Percentiles rank a stretch among this genome's conserved stretches.
phyloP scores from a whole-genome alignment of 2,329 filamentous ascomycete genomes.

The Colletotrichum trifolii region DNA sequence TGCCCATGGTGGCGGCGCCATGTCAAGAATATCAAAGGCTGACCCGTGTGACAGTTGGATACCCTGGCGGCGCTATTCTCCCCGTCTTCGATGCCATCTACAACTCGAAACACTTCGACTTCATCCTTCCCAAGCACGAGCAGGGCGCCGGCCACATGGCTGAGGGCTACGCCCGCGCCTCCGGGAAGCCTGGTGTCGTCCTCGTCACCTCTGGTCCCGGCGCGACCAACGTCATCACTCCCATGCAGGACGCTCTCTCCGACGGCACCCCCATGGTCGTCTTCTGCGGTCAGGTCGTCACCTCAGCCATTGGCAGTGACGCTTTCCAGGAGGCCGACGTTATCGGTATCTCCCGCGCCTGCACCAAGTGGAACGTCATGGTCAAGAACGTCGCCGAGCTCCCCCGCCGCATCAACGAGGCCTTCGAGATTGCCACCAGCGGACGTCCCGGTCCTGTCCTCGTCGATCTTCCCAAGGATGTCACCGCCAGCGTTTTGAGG shows the following conservation, averaged over 20 bases:
- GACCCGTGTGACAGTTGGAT: slow-evolving; percentile 69
- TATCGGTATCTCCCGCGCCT: slow-evolving; percentile 90
- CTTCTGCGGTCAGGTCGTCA: slow-evolving; percentile 93
- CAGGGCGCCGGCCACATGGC: slow-evolving; percentile 99
- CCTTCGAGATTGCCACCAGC: slow-evolving; percentile 96
- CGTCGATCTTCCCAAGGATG: slow-evolving; percentile 95
- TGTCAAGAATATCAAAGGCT: slow-evolving; percentile 10
- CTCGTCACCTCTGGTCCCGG: slow-evolving; percentile 96
- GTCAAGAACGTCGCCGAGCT: slow-evolving; percentile 95
- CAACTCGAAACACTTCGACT: slow-evolving; percentile 97
- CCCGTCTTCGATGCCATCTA: slow-evolving; percentile 99
- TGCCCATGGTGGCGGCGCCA: neutral
- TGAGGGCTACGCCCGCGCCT: slow-evolving; percentile 93
- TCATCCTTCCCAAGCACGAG: slow-evolving; percentile 94
- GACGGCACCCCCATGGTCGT: slow-evolving; percentile 97
- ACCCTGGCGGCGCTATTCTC: slow-evolving; percentile 95
- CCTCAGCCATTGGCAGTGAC: slow-evolving; percentile 90
- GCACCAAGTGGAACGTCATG: slow-evolving; percentile 99
- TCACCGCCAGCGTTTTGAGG: slow-evolving; percentile 86
- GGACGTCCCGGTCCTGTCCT: slow-evolving; percentile 94
- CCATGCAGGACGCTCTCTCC: slow-evolving; percentile 94
- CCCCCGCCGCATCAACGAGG: slow-evolving; percentile 94
- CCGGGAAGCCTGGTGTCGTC: slow-evolving; percentile 93
- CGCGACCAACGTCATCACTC: slow-evolving; percentile 95
- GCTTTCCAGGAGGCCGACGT: slow-evolving; percentile 98